A percentile compares a stretch with the other conserved stretches of the same genome.
Evolutionary conservation across 1,284 basidiomycete genomes (phyloP).

Genomic region (Agroathelia rolfsii): DNA sequence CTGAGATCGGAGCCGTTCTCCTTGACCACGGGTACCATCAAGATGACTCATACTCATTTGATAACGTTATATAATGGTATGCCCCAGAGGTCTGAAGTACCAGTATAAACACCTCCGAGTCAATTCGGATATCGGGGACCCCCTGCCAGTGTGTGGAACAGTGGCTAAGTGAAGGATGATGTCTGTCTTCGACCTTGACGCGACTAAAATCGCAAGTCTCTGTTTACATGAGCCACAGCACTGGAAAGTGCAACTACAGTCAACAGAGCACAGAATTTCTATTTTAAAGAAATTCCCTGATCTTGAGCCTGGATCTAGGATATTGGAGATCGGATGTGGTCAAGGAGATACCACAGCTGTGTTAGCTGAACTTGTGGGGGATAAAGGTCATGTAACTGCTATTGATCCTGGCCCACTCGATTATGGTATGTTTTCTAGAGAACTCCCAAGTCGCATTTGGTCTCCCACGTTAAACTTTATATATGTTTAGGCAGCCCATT

Average conservation of each 20-base stretch:
- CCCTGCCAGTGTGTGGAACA: too few relatives aligned
- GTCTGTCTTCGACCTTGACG: too few relatives aligned
- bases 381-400: constrained; percentile 27
- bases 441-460: background rate
- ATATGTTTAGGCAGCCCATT: constrained; percentile 28
- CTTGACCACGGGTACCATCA: too few relatives aligned
- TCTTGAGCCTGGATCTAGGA: constrained; percentile 20
- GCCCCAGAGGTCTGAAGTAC: too few relatives aligned
- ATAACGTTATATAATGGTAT: too few relatives aligned
- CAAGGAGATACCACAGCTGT: constrained; percentile 33
- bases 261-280: constrained; percentile 27
- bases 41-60: too few relatives aligned
- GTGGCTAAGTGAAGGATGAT: too few relatives aligned
- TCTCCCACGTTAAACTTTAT: background rate
- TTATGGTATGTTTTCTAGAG: constrained; percentile 22
- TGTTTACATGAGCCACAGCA: too few relatives aligned
- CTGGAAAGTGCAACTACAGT: constrained; percentile 15
- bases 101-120: too few relatives aligned
- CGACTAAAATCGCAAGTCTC: too few relatives aligned
- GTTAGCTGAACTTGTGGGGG: constrained; percentile 28
- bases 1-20: too few relatives aligned
- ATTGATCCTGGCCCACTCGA: constrained; percentile 29
- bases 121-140: too few relatives aligned
- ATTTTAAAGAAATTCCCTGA: constrained; percentile 24
- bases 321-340: constrained; percentile 34